Evolutionary conservation across 2,329 filamentous ascomycete species (phyloP).

Genomic region (Diaporthe citriasiana): DNA sequence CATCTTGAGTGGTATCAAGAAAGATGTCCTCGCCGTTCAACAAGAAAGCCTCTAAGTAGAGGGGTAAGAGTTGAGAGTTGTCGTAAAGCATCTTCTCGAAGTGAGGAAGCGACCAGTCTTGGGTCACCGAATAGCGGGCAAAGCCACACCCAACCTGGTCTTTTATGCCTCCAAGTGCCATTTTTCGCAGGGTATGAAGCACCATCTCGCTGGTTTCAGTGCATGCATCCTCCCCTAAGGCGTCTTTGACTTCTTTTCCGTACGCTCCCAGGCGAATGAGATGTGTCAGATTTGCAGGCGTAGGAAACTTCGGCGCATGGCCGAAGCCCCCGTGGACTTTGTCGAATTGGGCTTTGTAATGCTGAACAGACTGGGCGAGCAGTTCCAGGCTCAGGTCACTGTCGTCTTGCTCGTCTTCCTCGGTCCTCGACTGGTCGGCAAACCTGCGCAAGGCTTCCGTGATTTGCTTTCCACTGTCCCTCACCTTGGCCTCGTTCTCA

Average conservation of each 20-base stretch:
- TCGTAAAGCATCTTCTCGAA: conserved; percentile 96
- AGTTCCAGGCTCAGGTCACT: conserved; percentile 86
- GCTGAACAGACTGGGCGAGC: conserved; percentile 84
- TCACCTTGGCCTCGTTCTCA: conserved; percentile 20
- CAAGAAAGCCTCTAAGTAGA: conserved; percentile 86
- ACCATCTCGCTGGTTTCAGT: conserved; percentile 80
- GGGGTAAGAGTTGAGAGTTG: conserved; percentile 82
- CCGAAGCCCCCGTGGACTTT: conserved; percentile 81
- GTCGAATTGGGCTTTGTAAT: conserved; percentile 83
- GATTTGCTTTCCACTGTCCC: conserved; percentile 31
- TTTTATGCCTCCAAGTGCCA: conserved; percentile 66
- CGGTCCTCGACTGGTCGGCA: conserved; percentile 60
- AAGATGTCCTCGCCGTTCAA: conserved; percentile 69
- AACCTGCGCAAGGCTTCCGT: conserved; percentile 28
- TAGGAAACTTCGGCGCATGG: conserved; percentile 86
- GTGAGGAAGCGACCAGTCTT: conserved; percentile 90
- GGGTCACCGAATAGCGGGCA: conserved; percentile 83
- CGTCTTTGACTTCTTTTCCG: conserved; percentile 61
- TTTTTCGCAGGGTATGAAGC: conserved; percentile 80
- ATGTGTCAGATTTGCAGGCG: conserved; percentile 83
- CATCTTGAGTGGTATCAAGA: conserved; percentile 64
- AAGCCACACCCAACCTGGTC: conserved; percentile 67
- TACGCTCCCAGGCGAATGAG: conserved; percentile 79
- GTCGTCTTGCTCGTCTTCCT: conserved; percentile 49
- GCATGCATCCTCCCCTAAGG: conserved; percentile 76